phyloP scores from a whole-genome alignment of 768 basidiomycete species.

The Panaeolus cyanescens region DNA sequence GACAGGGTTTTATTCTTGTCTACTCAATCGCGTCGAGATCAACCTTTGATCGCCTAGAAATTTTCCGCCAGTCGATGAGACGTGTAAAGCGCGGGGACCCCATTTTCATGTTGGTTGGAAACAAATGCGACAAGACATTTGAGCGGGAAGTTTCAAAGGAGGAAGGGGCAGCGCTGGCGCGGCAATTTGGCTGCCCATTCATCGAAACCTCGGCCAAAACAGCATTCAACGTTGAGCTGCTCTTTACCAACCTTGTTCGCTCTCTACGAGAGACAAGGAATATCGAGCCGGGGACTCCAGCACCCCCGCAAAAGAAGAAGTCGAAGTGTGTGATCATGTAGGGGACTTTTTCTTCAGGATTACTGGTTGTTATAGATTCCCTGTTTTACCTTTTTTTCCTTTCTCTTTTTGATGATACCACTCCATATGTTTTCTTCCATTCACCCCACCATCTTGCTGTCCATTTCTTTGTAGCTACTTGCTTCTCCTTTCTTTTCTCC shows the following conservation, averaged over 20 bases:
- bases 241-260: slow-evolving; percentile 88
- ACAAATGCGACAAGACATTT: slow-evolving; percentile 92
- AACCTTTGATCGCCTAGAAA: slow-evolving; percentile 88
- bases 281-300: slow-evolving; percentile 47
- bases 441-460: slow-evolving; percentile 27
- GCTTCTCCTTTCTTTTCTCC: slow-evolving; percentile 22
- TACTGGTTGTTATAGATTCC: slow-evolving; percentile 67
- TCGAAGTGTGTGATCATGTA: slow-evolving; percentile 81
- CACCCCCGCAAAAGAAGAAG: slow-evolving; percentile 43
- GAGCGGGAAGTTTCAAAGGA: slow-evolving; percentile 91
- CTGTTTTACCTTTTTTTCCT: slow-evolving; percentile 73
- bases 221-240: slow-evolving; percentile 85
- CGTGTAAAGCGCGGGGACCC: slow-evolving; percentile 86
- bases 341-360: slow-evolving; percentile 66
- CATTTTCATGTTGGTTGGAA: slow-evolving; percentile 93
- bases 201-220: slow-evolving; percentile 98
- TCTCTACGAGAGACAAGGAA: slow-evolving; percentile 73
- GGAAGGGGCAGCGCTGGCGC: slow-evolving; percentile 82
- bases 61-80: slow-evolving; percentile 87
- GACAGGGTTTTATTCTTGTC: slow-evolving; percentile 96
- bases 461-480: slow-evolving; percentile 28
- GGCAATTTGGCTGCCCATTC: slow-evolving; percentile 87
- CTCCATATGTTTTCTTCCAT: slow-evolving; percentile 34
- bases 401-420: slow-evolving; percentile 83
- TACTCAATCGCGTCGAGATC: slow-evolving; percentile 96